Conservation (phyloP, 164 flowering plant genomes). For the Umbilicus rupestris region DNA sequence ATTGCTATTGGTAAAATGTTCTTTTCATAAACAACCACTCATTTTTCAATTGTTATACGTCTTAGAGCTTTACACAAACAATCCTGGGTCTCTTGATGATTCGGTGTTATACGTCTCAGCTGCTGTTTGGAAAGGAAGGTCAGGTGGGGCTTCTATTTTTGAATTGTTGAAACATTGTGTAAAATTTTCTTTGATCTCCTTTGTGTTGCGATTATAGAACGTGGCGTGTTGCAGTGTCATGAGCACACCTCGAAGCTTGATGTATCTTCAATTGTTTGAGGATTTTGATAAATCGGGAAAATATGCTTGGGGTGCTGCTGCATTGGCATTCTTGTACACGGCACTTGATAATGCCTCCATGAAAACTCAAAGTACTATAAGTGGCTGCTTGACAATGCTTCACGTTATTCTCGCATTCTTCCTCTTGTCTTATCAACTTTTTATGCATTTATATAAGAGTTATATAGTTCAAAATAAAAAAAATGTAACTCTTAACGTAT, state of each 20-base stretch:
- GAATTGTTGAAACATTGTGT: neutral
- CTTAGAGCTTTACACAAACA: slow-evolving; percentile 37
- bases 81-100: slow-evolving; percentile 59
- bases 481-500: too few species aligned
- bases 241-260: slow-evolving; percentile 73
- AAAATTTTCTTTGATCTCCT: neutral
- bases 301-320: slow-evolving; percentile 77
- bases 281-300: slow-evolving; percentile 49
- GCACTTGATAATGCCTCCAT: slow-evolving; percentile 70
- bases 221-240: slow-evolving; percentile 71
- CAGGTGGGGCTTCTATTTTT: slow-evolving; percentile 27
- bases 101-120: slow-evolving; percentile 55
- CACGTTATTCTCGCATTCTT: slow-evolving; percentile 31
- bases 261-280: slow-evolving; percentile 63
- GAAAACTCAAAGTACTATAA: slow-evolving; percentile 58
- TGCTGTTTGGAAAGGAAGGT: slow-evolving; percentile 73
- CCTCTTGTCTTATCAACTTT: too few species aligned
- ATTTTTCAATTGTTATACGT: too few species aligned
- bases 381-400: slow-evolving; percentile 60
- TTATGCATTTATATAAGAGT: too few species aligned
- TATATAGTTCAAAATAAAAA: too few species aligned
- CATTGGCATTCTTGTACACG: slow-evolving; percentile 58
- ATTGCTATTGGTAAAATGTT: too few species aligned
- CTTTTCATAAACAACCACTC: too few species aligned
- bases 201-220: slow-evolving; percentile 26